Evolutionary conservation across 2,329 filamentous ascomycete species (phyloP).

Genomic region (Alternaria hordeiaustralica): DNA sequence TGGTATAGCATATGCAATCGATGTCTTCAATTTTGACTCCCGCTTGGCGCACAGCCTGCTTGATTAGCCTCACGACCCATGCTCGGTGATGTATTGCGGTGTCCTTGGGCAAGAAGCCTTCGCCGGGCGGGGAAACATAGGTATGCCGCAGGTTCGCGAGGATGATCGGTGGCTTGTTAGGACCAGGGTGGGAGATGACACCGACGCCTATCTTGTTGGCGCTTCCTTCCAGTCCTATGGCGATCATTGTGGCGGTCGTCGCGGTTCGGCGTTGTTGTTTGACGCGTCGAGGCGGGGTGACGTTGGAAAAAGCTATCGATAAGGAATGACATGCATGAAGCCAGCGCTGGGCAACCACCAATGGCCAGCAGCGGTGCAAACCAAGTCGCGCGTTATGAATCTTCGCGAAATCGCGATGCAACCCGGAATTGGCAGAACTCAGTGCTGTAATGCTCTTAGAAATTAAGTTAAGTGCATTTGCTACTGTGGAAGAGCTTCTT

Average conservation of each 20-base stretch:
- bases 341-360: neutral
- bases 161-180: slow-evolving; percentile 59
- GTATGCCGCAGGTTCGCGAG: slow-evolving; percentile 96
- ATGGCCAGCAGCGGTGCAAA: neutral
- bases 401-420: neutral
- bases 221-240: slow-evolving; percentile 84
- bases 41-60: slow-evolving; percentile 76
- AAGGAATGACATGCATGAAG: slow-evolving; percentile 13
- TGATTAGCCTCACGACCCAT: slow-evolving; percentile 83
- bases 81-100: slow-evolving; percentile 89
- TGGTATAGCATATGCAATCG: slow-evolving; percentile 93
- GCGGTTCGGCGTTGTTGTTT: slow-evolving; percentile 5
- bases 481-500: neutral
- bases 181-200: slow-evolving; percentile 77
- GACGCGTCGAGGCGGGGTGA: slow-evolving; percentile 32
- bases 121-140: slow-evolving; percentile 87
- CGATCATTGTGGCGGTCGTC: slow-evolving; percentile 59
- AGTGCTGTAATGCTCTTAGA: neutral
- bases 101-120: slow-evolving; percentile 95
- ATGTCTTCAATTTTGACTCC: slow-evolving; percentile 63
- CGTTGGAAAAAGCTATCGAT: slow-evolving; percentile 27
- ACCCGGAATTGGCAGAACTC: neutral
- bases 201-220: slow-evolving; percentile 98
- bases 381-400: neutral
- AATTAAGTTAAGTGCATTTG: neutral